These are phyloP conservation scores for Fomitopsis schrenkii DNA, from an alignment of 1,284 basidiomycete genomes.

Conservation along the genomic window DNA sequence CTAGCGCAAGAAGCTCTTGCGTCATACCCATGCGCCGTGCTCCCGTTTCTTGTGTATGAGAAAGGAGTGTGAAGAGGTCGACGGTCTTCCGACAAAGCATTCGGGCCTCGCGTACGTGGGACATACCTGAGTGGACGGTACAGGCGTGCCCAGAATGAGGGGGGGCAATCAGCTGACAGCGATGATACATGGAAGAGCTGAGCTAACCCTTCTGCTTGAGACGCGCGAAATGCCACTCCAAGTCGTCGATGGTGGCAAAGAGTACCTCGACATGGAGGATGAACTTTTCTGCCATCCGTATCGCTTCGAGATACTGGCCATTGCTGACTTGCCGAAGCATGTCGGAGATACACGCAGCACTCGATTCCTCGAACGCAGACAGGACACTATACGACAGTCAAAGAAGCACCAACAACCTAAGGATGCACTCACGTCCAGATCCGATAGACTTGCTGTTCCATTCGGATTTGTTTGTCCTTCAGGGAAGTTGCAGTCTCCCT, in stretches of 20 bases:
- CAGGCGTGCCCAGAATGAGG: background rate
- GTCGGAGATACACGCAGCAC: constrained; percentile 98
- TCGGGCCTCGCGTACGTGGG: constrained; percentile 95
- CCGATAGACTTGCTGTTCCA: constrained; percentile 97
- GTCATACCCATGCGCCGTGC: constrained; percentile 93
- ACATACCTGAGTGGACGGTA: constrained; percentile 67
- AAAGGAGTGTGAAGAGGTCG: constrained; percentile 95
- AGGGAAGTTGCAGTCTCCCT: constrained; percentile 80
- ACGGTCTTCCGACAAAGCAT: constrained; percentile 99
- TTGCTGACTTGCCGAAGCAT: constrained; percentile 98
- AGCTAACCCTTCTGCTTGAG: constrained; percentile 80
- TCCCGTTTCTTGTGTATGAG: constrained; percentile 93
- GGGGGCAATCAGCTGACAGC: background rate
- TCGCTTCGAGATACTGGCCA: constrained; percentile 93
- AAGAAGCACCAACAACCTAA: constrained; percentile 3
- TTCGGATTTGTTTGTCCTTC: constrained; percentile 87
- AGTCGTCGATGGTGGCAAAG: constrained; percentile 95
- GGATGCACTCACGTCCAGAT: constrained; percentile 82
- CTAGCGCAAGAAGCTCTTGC: constrained; percentile 94
- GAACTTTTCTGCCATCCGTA: constrained; percentile 98
- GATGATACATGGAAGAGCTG: constrained; percentile 6
- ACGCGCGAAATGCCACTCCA: constrained; percentile 86
- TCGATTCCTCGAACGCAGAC: constrained; percentile 97
- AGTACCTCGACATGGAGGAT: constrained; percentile 98
- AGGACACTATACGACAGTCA: constrained; percentile 61